Evolutionary conservation across 2,329 filamentous ascomycete genomes (phyloP).

Genomic region (Alternaria triticimaculans): DNA sequence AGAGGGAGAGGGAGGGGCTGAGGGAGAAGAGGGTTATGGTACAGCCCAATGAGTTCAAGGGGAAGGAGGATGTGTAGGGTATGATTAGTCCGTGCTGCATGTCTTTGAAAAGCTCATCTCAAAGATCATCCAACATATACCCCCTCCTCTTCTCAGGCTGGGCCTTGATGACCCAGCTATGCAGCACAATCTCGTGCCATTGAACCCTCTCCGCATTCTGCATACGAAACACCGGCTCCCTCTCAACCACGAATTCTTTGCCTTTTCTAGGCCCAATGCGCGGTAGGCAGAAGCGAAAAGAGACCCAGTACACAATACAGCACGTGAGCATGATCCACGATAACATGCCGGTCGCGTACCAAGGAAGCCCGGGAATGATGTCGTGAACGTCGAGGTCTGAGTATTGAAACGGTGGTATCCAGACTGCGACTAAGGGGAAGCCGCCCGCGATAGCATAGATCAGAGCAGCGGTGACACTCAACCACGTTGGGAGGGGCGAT

Average conservation of each 20-base stretch:
- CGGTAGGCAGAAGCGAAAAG: not conserved
- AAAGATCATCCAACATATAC: not conserved
- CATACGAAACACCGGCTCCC: not conserved
- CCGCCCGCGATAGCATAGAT: not conserved
- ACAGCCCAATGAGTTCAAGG: conserved; percentile 9
- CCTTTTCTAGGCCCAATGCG: not conserved
- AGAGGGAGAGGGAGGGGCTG: conserved; percentile 22
- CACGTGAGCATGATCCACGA: not conserved
- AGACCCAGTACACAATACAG: not conserved
- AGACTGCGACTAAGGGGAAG: not conserved
- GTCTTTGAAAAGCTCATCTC: not conserved
- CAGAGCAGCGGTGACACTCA: not conserved
- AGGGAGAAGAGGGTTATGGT: not conserved
- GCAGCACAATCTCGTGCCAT: not conserved
- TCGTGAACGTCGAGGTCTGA: not conserved
- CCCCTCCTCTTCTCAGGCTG: not conserved
- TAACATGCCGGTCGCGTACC: not conserved
- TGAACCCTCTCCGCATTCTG: not conserved
- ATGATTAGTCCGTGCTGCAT: not conserved
- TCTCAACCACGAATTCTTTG: not conserved
- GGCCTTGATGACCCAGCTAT: not conserved
- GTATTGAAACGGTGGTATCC: not conserved
- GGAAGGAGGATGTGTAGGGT: conserved; percentile 16
- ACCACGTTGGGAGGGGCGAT: not conserved
- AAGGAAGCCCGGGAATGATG: not conserved